Conservation (phyloP, 2,329 filamentous ascomycete species). For the Diaporthe citriasiana region DNA sequence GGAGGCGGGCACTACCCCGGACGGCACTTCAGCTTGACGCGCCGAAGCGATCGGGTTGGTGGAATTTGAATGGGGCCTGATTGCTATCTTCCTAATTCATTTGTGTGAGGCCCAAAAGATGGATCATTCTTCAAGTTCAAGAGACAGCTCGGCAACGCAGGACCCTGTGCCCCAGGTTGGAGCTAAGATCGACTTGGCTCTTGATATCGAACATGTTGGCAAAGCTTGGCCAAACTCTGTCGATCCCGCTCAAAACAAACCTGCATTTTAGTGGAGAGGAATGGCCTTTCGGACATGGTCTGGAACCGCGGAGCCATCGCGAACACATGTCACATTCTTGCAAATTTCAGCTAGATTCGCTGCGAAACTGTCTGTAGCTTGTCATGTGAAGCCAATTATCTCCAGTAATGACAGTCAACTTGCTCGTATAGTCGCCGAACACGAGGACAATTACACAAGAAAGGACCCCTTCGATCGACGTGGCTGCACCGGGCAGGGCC, state of each 20-base stretch:
- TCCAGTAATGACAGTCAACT: slow-evolving; percentile 23
- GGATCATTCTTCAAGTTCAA: background rate
- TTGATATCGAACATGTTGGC: background rate
- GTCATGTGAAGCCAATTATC: background rate
- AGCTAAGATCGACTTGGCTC: slow-evolving; percentile 22
- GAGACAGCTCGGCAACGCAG: background rate
- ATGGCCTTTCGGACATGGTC: background rate
- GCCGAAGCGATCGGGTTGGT: slow-evolving; percentile 25
- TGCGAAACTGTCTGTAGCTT: background rate
- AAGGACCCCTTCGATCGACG: background rate
- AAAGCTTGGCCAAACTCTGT: slow-evolving; percentile 28
- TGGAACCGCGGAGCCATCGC: slow-evolving; percentile 2
- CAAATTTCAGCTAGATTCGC: background rate
- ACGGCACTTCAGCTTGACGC: slow-evolving; percentile 28
- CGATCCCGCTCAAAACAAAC: slow-evolving; percentile 9
- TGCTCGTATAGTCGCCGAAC: background rate
- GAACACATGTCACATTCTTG: background rate
- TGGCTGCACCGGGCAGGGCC: background rate
- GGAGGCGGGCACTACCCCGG: slow-evolving; percentile 14
- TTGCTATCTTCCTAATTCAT: slow-evolving; percentile 24
- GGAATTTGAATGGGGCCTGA: slow-evolving; percentile 5
- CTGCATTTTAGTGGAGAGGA: slow-evolving; percentile 13
- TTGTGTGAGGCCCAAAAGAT: slow-evolving; percentile 8
- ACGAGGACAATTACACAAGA: background rate
- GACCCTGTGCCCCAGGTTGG: background rate